Base-by-base conservation (phyloP, 768 basidiomycete genomes). In the Floccularia luteovirens region DNA sequence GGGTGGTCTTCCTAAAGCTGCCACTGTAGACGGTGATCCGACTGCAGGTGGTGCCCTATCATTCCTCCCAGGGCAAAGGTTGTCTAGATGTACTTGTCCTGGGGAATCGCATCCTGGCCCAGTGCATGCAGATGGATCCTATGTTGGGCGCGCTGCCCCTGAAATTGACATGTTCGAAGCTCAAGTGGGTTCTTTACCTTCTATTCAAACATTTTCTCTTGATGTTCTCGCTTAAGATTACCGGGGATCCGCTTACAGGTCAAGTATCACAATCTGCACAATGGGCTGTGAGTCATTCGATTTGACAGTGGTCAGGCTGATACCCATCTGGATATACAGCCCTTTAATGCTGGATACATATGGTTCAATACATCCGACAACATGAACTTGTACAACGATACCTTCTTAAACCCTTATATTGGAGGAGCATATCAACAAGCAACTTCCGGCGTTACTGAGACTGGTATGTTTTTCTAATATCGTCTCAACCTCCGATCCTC, bases 141-240 rank as follows among this genome's bases (percentile, higher is more conserved):
- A 77, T 51, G 77, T 84, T 17, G 91, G 90, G 8, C 76, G 91
- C 36, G 57, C 82, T 21, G 86, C 90, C 3, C 90, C 90, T 1
- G 91, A 94, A 59, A 91, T 94, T 30, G 91, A 94, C 67, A 67
- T 91, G 21, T 80, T 93, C 53, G 91, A 93, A 64, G 84, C 90
- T 5, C 79, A 81, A n/a, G n/a, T n/a, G 61, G 82, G 79, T 7
- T 8, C 32, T 7, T 12, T 7, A 7, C 32, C 32, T 7, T 19
- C 32, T n/a, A n/a, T n/a, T n/a, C n/a, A n/a, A n/a, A n/a, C n/a
- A n/a, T n/a, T n/a, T n/a, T n/a, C n/a, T n/a, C n/a, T n/a, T n/a
- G n/a, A n/a, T n/a, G n/a, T n/a, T n/a, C n/a, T n/a, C n/a, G n/a
- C n/a, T n/a, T n/a, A n/a, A 59, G 56, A 48, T 63, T 24, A 66